Evolutionary conservation across 805 yeast genomes (phyloP), one percentile per base, ranked within the genome.

Genomic region (Yarrowia alimentaria): DNA sequence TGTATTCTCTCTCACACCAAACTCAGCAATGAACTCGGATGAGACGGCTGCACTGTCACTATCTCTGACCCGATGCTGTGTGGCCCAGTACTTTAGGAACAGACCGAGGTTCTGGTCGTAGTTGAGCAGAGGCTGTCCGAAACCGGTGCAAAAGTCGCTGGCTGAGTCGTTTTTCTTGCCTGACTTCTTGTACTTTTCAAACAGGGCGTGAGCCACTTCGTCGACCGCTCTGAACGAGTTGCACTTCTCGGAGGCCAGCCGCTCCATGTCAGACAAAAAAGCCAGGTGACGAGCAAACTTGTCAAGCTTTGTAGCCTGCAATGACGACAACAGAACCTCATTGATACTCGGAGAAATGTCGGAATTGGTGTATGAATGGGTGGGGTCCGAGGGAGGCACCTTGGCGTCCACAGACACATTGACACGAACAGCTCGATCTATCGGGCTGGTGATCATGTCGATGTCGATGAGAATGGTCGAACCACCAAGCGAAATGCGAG

Each of bases 401-500:
- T 53, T 51, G n/a, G 65, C 51, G 5, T 64, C 65, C 25, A 64
- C 54, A 17, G 65, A 60, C 7, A 64, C 57, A 19, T 56, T 48
- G 16, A 66, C 63, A 24, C 54, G 50, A 21, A 53, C 42, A n/a
- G 63, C 62, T 8, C 24, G 18, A 17, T 60, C 57, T 11, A 54
- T 38, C 8, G 54, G 54, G 31, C 13, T 21, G 5, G 51, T 43
- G n/a, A 37, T 20, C 20, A 63, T 35, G 26, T 63, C 66, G 33
- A 63, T 54, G 51, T 68, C 73, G 1, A 68, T 57, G 12, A 68
- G 64, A 9, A 68, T 63, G 26, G 68, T 66, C 10, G 68, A 59
- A 3, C 72, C 72, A 3, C 70, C 67, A 4, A 68, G 57, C 18
- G 69, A 64, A 17, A 68, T 56, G 5, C 72, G 57, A 24, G 60